Base-by-base conservation (phyloP, 805 yeast genomes). In the Diddensiella transvaalensis region DNA sequence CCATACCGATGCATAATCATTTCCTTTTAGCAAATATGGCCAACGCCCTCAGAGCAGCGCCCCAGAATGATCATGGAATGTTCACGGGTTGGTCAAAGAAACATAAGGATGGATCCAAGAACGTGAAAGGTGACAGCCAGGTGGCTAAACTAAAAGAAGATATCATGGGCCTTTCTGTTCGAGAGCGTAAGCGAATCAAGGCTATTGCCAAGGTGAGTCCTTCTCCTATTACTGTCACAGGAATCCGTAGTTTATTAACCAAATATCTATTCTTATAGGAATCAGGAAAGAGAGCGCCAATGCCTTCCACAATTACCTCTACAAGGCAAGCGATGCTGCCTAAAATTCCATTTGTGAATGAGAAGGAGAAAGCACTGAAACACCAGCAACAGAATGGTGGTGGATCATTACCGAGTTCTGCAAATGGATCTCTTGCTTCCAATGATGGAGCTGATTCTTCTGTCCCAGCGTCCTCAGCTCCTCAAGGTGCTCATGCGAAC, bases 151-250 rank as follows among this genome's bases (percentile, higher is more conserved):
- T 93, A 61, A 88, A 90, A 60, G 85, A 81, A 61, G 91, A 88
- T 64, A 85, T 91, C 37, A 78, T 93, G 81, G 83, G 91, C 1
- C 72, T 91, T 55, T 87, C 97, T 0, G 78, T 85, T 1, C 75
- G 85, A 54, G 99, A 93, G 62, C 72, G 98, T 52, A 77, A 87
- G 54, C 74, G 98, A 61, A 80, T 91, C 50, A 87, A 89, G 62
- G 79, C 79, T 48, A 88, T 91, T 39, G 82, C 91, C 2, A 26
- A 26, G 32, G 32, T 26, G 13, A 8, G 32, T 26, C 11, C 11
- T 8, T 26, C 13, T 26, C 32, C 13, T 13, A 8, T 8, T 26
- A 8, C 32, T 26, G 8, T 26, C 42, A 60, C 54, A 40, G 8
- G 56, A 38, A 32, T 15, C n/a, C 26, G 37, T 26, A 4, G 23